Evolutionary conservation across 2,329 filamentous ascomycete genomes (phyloP), one percentile per base, ranked within the genome.

Genomic region (Beauveria rudraprayagi): DNA sequence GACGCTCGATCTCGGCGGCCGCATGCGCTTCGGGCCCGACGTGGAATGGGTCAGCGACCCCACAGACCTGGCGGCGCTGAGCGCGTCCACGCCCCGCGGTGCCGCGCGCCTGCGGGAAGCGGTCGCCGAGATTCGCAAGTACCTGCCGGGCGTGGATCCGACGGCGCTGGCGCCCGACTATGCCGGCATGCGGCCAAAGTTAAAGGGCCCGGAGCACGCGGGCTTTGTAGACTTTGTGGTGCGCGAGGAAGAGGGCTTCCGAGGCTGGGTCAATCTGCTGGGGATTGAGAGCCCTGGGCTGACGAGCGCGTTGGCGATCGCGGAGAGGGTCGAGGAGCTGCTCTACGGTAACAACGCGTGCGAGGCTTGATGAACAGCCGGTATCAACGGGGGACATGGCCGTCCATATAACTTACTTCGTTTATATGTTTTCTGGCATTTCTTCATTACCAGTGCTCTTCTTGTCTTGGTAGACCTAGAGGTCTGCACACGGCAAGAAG

Each of bases 251-350:
- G 83, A 91, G 1, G 92, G 89, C 0, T 92, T 84, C 68, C 76
- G 83, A 2, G 92, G 91, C 2, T 97, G 93, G 82, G 82, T 97
- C 9, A 97, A 97, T 77, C 71, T 97, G 66, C 70, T 97, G 67
- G 93, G 92, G 0, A 97, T 97, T 67, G 93, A 97, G 78, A 96
- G 91, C 73, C 93, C 93, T 0, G 93, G 93, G 5, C 75, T 97
- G 72, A 97, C 93, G 52, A 94, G 90, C 72, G 85, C 83, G 67
- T 75, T 97, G 76, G 92, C 92, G 1, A 93, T 97, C 73, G 92
- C 81, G 3, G 90, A 96, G 70, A 82, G 83, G 78, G 92, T 96
- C 0, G 72, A 76, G 48, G 69, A 71, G 56, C 65, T 85, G 56
- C 63, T 85, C 58, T 83, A 85, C 61, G 72, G 72, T 3, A 61